Percentiles rank a stretch among this genome's conserved stretches.
These are phyloP conservation scores for Psilocybe azurescens DNA, from an alignment of 768 basidiomycete species.

Conservation along the genomic window DNA sequence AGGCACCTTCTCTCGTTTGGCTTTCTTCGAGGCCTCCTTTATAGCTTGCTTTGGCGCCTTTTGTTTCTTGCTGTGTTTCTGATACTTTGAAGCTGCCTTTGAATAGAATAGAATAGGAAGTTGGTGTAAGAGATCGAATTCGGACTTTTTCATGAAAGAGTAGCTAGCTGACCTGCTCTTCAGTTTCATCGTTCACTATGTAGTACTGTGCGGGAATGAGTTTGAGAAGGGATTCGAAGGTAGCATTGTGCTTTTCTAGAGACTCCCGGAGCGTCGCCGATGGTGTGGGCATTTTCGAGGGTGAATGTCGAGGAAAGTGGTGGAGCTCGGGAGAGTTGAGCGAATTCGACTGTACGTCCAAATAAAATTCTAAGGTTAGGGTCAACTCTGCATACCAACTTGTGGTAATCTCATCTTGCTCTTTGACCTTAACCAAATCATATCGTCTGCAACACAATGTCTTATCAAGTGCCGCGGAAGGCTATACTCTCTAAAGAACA, in stretches of 20 bases:
- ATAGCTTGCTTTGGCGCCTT: conserved; percentile 84
- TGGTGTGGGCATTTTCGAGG: conserved; percentile 52
- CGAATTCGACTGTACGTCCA: background rate
- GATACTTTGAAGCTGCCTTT: conserved; percentile 70
- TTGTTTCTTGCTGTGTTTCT: conserved; percentile 88
- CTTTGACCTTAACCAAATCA: too few relatives aligned
- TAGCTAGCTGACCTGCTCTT: conserved; percentile 60
- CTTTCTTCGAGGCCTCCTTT: conserved; percentile 89
- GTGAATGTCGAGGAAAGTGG: background rate
- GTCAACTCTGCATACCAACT: background rate
- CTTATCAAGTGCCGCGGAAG: conserved; percentile 65
- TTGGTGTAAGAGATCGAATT: background rate
- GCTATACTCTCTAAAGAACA: conserved; percentile 78
- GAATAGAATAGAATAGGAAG: background rate
- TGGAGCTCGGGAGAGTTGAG: conserved; percentile 9
- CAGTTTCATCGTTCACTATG: conserved; percentile 66
- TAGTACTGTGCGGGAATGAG: conserved; percentile 94
- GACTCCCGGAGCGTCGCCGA: conserved; percentile 56
- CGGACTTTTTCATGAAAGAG: background rate
- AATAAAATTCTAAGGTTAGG: conserved; percentile 23
- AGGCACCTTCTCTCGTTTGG: conserved; percentile 83
- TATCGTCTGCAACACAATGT: conserved; percentile 24
- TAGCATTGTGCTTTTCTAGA: conserved; percentile 83
- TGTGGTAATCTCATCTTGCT: too few relatives aligned
- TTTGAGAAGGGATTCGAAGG: conserved; percentile 81